phyloP scores from a whole-genome alignment of 805 yeast genomes.

The Nakazawaea siamensis region DNA sequence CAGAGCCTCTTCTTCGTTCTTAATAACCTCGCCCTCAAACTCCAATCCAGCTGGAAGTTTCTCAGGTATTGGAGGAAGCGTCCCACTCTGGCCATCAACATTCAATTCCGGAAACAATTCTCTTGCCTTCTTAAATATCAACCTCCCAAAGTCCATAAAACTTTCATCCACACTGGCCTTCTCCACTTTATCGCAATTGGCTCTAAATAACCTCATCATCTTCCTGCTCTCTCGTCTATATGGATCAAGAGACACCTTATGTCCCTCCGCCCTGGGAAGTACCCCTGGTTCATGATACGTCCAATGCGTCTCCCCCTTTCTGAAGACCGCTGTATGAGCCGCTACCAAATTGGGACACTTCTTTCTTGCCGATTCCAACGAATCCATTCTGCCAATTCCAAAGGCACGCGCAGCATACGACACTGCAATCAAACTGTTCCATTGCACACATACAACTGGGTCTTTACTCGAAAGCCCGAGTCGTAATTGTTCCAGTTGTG shows the following conservation, averaged over 20 bases:
- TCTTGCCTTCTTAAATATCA: slow-evolving; percentile 37
- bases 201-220: slow-evolving; percentile 56
- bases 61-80: slow-evolving; percentile 38
- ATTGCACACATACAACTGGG: slow-evolving; percentile 92
- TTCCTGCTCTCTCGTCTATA: slow-evolving; percentile 83
- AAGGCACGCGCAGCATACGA: slow-evolving; percentile 80
- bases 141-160: slow-evolving; percentile 73
- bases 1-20: slow-evolving; percentile 15
- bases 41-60: slow-evolving; percentile 23
- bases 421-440: slow-evolving; percentile 87
- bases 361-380: slow-evolving; percentile 53
- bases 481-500: slow-evolving; percentile 84
- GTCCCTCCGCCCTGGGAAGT: slow-evolving; percentile 48
- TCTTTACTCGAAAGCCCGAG: slow-evolving; percentile 54
- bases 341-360: slow-evolving; percentile 72
- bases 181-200: slow-evolving; percentile 63
- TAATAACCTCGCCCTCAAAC: slow-evolving; percentile 22
- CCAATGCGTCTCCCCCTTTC: slow-evolving; percentile 82
- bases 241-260: slow-evolving; percentile 87
- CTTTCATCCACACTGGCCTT: slow-evolving; percentile 96
- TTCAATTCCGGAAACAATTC: slow-evolving; percentile 34
- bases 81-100: slow-evolving; percentile 8
- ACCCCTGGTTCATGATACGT: slow-evolving; percentile 49
- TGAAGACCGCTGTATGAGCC: slow-evolving; percentile 92
- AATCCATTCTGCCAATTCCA: slow-evolving; percentile 77